phyloP scores from a whole-genome alignment of 1,139 yeast genomes.

The Protomyces inouyei region DNA sequence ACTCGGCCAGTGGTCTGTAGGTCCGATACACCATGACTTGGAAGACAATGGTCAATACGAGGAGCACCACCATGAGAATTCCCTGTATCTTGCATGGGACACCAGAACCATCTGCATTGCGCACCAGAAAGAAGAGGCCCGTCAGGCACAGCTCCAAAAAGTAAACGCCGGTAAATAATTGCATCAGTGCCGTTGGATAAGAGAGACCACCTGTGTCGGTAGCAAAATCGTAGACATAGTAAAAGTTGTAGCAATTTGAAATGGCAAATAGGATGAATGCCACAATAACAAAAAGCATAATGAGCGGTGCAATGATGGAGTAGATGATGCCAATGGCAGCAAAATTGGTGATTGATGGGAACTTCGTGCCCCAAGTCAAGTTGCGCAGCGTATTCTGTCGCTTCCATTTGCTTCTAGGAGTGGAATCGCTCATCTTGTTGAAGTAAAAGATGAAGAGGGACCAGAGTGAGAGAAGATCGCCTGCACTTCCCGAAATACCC shows the following conservation, averaged over 20 bases:
- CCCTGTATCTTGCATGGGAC: slow-evolving; percentile 32
- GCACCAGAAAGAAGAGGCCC: slow-evolving; percentile 79
- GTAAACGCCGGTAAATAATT: slow-evolving; percentile 81
- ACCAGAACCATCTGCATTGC: slow-evolving; percentile 32
- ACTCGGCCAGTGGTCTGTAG: slow-evolving; percentile 59
- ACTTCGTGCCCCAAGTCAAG: slow-evolving; percentile 81
- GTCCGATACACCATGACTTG: slow-evolving; percentile 60
- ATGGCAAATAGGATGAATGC: slow-evolving; percentile 69
- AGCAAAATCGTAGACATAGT: slow-evolving; percentile 61
- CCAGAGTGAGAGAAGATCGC: slow-evolving; percentile 71
- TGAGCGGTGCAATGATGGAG: slow-evolving; percentile 73
- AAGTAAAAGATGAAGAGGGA: slow-evolving; percentile 65
- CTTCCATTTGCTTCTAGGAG: slow-evolving; percentile 81
- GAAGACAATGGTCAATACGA: slow-evolving; percentile 61
- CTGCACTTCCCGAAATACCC: slow-evolving; percentile 77
- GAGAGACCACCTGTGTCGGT: slow-evolving; percentile 77
- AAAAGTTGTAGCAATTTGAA: slow-evolving; percentile 73
- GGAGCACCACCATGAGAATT: slow-evolving; percentile 56
- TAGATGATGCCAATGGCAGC: slow-evolving; percentile 75
- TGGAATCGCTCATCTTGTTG: slow-evolving; percentile 66
- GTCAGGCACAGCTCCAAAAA: slow-evolving; percentile 78
- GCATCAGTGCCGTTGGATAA: slow-evolving; percentile 83
- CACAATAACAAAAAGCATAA: slow-evolving; percentile 58
- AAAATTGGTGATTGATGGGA: slow-evolving; percentile 78
- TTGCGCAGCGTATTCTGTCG: slow-evolving; percentile 61